These are phyloP conservation scores for Epichloe sp. DNA, from an alignment of 2,329 filamentous ascomycete species.

Conservation along the genomic window DNA sequence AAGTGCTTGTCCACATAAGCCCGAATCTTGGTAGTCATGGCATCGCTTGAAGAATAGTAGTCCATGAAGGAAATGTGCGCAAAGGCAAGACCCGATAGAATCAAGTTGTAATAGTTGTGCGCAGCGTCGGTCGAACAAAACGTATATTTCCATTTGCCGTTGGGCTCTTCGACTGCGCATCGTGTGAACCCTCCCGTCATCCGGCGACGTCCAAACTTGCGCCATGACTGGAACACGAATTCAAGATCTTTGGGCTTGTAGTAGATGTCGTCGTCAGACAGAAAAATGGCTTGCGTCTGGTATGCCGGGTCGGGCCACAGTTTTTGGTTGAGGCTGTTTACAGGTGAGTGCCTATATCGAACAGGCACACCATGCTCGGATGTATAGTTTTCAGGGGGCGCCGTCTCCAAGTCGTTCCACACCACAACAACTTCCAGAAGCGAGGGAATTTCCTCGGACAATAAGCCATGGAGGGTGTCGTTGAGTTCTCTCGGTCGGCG, in stretches of 20 bases:
- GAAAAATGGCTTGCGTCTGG: constrained; percentile 25
- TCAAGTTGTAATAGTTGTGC: constrained; percentile 21
- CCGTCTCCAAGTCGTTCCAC: constrained; percentile 22
- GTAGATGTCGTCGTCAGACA: constrained; percentile 27
- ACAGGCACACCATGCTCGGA: constrained; percentile 20
- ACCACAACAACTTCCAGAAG: constrained; percentile 24
- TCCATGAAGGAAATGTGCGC: constrained; percentile 25
- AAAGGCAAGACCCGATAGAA: constrained; percentile 25
- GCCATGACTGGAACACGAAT: constrained; percentile 28
- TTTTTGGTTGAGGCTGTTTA: constrained; percentile 25
- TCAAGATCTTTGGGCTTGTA: constrained; percentile 25
- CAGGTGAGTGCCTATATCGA: constrained; percentile 19
- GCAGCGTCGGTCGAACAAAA: constrained; percentile 17
- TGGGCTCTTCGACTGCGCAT: constrained; percentile 14
- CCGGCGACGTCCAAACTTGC: constrained; percentile 22
- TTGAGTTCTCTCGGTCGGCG: constrained; percentile 22
- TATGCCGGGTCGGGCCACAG: constrained; percentile 23
- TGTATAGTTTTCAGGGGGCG: constrained; percentile 17
- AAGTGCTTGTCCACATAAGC: constrained; percentile 24
- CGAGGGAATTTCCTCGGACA: constrained; percentile 20
- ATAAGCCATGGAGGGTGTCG: constrained; percentile 16
- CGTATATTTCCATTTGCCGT: constrained; percentile 18
- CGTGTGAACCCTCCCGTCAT: constrained; percentile 24
- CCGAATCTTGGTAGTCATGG: constrained; percentile 17
- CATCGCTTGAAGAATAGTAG: constrained; percentile 24